Percentiles rank a stretch among this genome's conserved stretches.
Evolutionary conservation across 1,284 basidiomycete species (phyloP).

Genomic region (Spongiforma sp.): DNA sequence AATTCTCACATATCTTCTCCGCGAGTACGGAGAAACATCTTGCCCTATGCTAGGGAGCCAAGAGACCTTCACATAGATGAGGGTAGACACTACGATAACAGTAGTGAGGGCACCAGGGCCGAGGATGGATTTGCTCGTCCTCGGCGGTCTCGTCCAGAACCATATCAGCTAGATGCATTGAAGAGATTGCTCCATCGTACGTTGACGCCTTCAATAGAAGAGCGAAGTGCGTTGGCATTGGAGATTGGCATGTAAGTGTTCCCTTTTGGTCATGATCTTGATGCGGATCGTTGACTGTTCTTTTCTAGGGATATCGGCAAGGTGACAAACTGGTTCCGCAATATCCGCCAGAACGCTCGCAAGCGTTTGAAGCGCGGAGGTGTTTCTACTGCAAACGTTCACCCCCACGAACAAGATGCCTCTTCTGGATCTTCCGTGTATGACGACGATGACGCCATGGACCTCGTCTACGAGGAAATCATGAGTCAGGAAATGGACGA

Average conservation of each 20-base stretch:
- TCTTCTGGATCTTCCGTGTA: conserved; percentile 57
- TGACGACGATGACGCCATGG: conserved; percentile 50
- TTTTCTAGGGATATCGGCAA: conserved; percentile 77
- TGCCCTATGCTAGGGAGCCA: conserved; percentile 47
- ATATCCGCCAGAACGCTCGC: conserved; percentile 74
- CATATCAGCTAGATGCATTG: conserved; percentile 73
- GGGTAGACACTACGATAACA: conserved; percentile 37
- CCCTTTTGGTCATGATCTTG: background rate
- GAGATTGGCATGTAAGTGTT: conserved; percentile 72
- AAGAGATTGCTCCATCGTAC: conserved; percentile 71
- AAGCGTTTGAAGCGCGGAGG: conserved; percentile 59
- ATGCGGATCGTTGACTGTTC: conserved; percentile 19
- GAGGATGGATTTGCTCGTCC: conserved; percentile 48
- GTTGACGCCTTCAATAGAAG: conserved; percentile 78
- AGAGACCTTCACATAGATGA: conserved; percentile 36
- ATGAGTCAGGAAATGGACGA: conserved; percentile 50
- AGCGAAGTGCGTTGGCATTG: conserved; percentile 69
- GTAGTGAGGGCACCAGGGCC: conserved; percentile 23
- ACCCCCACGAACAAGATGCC: conserved; percentile 50
- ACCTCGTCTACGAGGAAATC: conserved; percentile 38
- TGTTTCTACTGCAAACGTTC: conserved; percentile 46
- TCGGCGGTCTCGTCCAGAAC: conserved; percentile 76
- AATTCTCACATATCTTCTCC: conserved; percentile 38
- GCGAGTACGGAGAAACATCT: conserved; percentile 46
- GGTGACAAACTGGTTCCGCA: conserved; percentile 88